Base-by-base conservation (phyloP, 73 alveolate genomes). In the Tetrahymena borealis region DNA sequence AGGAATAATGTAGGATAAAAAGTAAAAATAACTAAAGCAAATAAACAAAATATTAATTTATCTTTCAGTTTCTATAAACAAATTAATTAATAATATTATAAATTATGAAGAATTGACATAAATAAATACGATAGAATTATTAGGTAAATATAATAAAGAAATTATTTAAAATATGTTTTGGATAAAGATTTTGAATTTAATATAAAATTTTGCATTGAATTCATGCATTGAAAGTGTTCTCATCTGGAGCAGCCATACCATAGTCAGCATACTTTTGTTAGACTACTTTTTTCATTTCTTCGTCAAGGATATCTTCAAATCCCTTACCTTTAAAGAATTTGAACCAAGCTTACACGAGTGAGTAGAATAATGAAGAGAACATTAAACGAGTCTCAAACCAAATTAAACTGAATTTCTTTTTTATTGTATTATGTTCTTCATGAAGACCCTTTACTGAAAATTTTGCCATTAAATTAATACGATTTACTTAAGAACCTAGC, bases 181-280 rank as follows among this genome's bases (percentile, higher is more conserved):
- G n/a, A 60, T 60, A 24, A 15, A 3, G 38, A 60, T 60, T 60
- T 60, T 41, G n/a, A n/a, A n/a, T n/a, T n/a, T n/a, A n/a, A n/a
- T n/a, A n/a, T n/a, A n/a, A n/a, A n/a, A n/a, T n/a, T n/a, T n/a
- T n/a, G n/a, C n/a, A n/a, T n/a, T n/a, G n/a, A 42, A 92, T 32
- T 93, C 95, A 93, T 33, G 95, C 95, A 93, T 93, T 92, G 39
- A 93, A 93, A 0, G 95, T 93, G 28, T 93, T 37, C 39, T 78
- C 93, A 85, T 93, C 95, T 0, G 95, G 95, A 16, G 91, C 39
- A 79, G 40, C 38, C 39, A 93, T 79, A 10, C 95, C 95, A 85
- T 79, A 93, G 38, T 93, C 90, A 20, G 78, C 93, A 90, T 93
- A 90, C 40, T 79, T 93, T 85, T 90, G 40, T 40, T 93, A 33